These are phyloP conservation scores for Reutealis trisperma DNA, from an alignment of 345 rosid species.

Conservation along the genomic window DNA sequence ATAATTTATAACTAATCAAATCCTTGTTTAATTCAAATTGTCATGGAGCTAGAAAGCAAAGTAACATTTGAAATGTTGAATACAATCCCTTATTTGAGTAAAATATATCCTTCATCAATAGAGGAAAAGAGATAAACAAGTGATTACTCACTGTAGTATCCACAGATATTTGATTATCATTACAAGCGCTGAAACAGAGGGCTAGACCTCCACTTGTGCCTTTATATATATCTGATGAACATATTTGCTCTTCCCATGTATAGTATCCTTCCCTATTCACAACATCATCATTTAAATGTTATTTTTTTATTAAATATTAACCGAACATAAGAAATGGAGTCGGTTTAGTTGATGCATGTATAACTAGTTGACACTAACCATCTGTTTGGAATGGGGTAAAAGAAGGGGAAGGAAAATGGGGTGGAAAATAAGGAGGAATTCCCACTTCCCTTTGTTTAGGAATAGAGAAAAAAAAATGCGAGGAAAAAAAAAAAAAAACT, in stretches of 20 bases:
- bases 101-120: neutral
- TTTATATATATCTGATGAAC: constrained; percentile 36
- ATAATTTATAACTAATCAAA: no score
- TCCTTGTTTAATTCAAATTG: no score
- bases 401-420: no score
- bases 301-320: no score
- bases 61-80: no score
- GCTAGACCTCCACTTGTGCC: constrained; percentile 81
- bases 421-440: no score
- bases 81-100: neutral
- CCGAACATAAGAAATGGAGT: neutral
- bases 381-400: no score
- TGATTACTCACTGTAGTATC: constrained; percentile 52
- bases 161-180: constrained; percentile 51
- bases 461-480: no score
- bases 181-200: constrained; percentile 69
- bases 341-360: neutral
- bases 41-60: no score
- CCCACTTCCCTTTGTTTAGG: no score
- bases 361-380: no score
- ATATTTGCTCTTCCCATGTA: constrained; percentile 59
- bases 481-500: no score
- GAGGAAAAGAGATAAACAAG: neutral
- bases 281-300: neutral
- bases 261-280: constrained; percentile 57